Percentiles rank a stretch among this genome's conserved stretches.
Conservation (phyloP, 768 basidiomycete genomes). For the Lactifluus rugatus region DNA sequence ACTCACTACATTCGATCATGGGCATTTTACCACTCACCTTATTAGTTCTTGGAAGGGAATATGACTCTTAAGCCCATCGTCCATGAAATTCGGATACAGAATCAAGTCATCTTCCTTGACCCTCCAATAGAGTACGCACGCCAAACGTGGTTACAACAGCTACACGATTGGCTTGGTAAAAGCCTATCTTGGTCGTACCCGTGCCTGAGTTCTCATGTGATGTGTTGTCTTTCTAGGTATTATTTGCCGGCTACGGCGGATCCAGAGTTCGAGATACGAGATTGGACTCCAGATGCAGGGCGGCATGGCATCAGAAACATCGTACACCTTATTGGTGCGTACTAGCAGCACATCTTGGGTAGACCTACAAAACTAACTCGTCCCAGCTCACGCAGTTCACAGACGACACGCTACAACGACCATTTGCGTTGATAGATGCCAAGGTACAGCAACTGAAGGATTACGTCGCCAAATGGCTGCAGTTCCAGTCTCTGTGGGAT, state of each 20-base stretch:
- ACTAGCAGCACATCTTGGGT: conserved; percentile 20
- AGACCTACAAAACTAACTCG: conserved; percentile 10
- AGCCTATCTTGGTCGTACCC: conserved; percentile 5
- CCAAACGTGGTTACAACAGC: conserved; percentile 77
- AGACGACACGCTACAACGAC: conserved; percentile 65
- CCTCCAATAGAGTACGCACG: conserved; percentile 95
- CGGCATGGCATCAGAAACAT: conserved; percentile 51
- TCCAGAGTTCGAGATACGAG: conserved; percentile 95
- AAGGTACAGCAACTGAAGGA: conserved; percentile 82
- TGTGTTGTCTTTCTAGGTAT: conserved; percentile 41
- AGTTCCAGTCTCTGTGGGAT: conserved; percentile 99
- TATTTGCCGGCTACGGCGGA: conserved; percentile 75
- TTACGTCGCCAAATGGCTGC: conserved; percentile 96
- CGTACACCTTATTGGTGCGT: conserved; percentile 75
- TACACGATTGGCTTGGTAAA: conserved; percentile 82
- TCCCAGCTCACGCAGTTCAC: conserved; percentile 62
- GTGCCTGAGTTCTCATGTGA: not conserved
- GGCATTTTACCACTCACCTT: not conserved
- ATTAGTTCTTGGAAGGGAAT: conserved; percentile 58
- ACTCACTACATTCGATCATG: not conserved
- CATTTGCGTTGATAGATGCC: conserved; percentile 77
- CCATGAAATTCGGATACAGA: conserved; percentile 96
- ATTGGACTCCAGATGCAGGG: conserved; percentile 90
- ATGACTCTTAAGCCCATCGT: conserved; percentile 79
- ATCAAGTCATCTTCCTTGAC: conserved; percentile 97